These are phyloP conservation scores for Eimeria falciformis DNA, from an alignment of 169 alveolate genomes.

Conservation along the genomic window DNA sequence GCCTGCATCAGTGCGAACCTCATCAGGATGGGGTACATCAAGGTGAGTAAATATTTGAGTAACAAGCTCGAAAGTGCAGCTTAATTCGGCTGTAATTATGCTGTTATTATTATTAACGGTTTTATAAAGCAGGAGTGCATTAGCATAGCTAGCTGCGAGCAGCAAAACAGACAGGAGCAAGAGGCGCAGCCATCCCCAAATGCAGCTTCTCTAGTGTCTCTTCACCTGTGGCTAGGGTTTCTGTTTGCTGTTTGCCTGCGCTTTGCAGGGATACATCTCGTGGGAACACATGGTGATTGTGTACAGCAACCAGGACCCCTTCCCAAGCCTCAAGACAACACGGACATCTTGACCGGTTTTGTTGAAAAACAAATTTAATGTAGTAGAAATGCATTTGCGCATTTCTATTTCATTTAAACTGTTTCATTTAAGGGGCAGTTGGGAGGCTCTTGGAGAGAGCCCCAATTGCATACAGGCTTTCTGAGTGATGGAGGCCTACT, in stretches of 20 bases:
- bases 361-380: background rate
- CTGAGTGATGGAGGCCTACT: too few relatives aligned
- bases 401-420: background rate
- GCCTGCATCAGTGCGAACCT: slow-evolving; percentile 90
- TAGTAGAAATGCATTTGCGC: background rate
- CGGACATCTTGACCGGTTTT: background rate
- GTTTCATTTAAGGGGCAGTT: background rate
- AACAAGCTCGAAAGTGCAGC: too few relatives aligned
- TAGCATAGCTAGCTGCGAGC: too few relatives aligned
- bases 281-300: slow-evolving; percentile 89
- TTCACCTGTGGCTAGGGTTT: background rate
- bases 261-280: slow-evolving; percentile 87
- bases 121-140: too few relatives aligned
- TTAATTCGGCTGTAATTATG: too few relatives aligned
- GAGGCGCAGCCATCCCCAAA: too few relatives aligned
- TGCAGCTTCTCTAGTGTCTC: background rate
- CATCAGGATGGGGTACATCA: slow-evolving; percentile 86
- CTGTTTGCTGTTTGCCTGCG: background rate
- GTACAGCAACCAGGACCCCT: slow-evolving; percentile 88
- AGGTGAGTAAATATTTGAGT: too few relatives aligned
- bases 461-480: background rate
- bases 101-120: background rate
- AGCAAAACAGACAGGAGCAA: too few relatives aligned
- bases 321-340: slow-evolving; percentile 79
- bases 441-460: background rate